Evolutionary conservation across 345 rosid genomes (phyloP), one percentile per base, ranked within the genome.

Genomic region (Clausena lansium): DNA sequence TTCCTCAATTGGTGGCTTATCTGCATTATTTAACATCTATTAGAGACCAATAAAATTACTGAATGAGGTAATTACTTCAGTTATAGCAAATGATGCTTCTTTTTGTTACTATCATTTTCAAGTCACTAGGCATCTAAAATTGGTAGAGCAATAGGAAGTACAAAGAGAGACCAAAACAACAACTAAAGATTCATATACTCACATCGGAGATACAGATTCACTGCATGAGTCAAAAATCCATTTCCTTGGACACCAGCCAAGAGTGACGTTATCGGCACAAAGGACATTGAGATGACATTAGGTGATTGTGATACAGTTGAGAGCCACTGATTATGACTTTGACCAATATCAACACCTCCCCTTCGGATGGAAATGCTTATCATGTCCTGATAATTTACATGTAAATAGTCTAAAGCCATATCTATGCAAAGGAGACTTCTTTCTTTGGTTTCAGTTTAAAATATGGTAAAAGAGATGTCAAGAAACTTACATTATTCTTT

Each of bases 191-290:
- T 28, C 70, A 70, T 70, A 55, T 9, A 83, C 99, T 76, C 83
- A 96, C 98, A 94, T 74, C 99, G 88, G 76, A 96, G 94, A 85
- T 94, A 96, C 67, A 96, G 86, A 86, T 95, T 95, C 71, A 95
- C 84, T 0, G 99, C 98, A 85, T 95, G 99, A 77, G 82, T 86
- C 75, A 95, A 78, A 83, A 95, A 90, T 64, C 99, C 99, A 69
- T 83, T 94, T 86, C 99, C 99, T 8, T 83, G 95, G 39, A 90
- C 87, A 76, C 98, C 97, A 60, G 80, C 76, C 81, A 96, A 81
- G 74, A 96, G 95, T 17, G 97, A 86, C 83, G 98, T 96, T 80
- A 96, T 91, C 25, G 99, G 97, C 83, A 96, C 97, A 62, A 94
- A 87, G 70, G 94, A 86, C 99, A 96, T 95, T 20, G 98, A 94